Conservation (phyloP, 1,284 basidiomycete genomes). For the Anthracocystis panici-leucophaei region DNA sequence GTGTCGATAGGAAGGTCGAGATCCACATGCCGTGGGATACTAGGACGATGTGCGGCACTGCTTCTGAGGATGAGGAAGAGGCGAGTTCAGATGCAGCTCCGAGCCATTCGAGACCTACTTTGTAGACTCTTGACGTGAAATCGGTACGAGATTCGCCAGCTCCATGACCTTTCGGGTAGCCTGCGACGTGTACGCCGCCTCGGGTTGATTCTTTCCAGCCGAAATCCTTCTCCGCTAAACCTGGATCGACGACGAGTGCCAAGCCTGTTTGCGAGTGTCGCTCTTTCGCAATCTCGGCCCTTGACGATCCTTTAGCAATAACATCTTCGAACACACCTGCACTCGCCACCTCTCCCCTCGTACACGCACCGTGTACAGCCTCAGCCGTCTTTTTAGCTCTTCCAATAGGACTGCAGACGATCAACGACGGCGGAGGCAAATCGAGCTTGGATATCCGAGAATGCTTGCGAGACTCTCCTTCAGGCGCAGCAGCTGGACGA, state of each 20-base stretch:
- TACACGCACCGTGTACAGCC: slow-evolving; percentile 39
- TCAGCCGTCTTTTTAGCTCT: slow-evolving; percentile 56
- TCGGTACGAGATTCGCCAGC: slow-evolving; percentile 33
- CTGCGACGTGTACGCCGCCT: slow-evolving; percentile 38
- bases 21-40: slow-evolving; percentile 67
- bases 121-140: slow-evolving; percentile 25
- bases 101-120: slow-evolving; percentile 35
- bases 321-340: slow-evolving; percentile 12
- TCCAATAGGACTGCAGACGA: slow-evolving; percentile 59
- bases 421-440: slow-evolving; percentile 48
- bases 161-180: slow-evolving; percentile 38
- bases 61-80: background rate
- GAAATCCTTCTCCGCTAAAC: slow-evolving; percentile 52
- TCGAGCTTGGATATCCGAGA: slow-evolving; percentile 10
- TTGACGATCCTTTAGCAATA: background rate
- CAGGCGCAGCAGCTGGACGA: background rate
- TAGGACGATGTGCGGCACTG: slow-evolving; percentile 53
- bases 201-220: slow-evolving; percentile 56
- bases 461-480: background rate
- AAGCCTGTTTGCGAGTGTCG: background rate
- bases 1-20: slow-evolving; percentile 50
- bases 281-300: background rate
- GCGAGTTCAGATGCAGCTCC: slow-evolving; percentile 14
- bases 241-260: slow-evolving; percentile 27
- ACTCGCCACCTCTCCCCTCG: background rate